A percentile compares a stretch with the other conserved stretches of the same genome.
Conservation (phyloP, 2,329 filamentous ascomycete species). For the Fusarium sp. region DNA sequence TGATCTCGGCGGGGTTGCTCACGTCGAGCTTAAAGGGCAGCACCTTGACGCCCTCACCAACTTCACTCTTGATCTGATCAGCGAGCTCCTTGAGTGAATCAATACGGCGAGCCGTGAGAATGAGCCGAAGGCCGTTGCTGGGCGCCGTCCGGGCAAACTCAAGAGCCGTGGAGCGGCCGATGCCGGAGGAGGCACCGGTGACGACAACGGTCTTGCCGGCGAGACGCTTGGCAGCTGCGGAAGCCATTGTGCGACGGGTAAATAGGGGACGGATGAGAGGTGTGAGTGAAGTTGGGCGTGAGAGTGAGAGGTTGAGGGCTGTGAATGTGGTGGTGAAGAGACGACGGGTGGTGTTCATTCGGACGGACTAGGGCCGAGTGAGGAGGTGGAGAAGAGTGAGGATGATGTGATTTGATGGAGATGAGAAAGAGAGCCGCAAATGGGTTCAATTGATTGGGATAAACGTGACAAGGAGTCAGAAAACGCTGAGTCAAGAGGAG, state of each 20-base stretch:
- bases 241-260: slow-evolving; percentile 56
- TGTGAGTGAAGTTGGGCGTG: slow-evolving; percentile 1
- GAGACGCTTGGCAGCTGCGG: slow-evolving; percentile 82
- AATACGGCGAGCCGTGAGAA: slow-evolving; percentile 88
- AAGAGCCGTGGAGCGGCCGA: slow-evolving; percentile 84
- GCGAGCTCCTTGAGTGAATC: slow-evolving; percentile 83
- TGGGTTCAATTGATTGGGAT: background rate
- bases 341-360: slow-evolving; percentile 36
- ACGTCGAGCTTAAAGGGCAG: slow-evolving; percentile 88
- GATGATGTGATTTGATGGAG: slow-evolving; percentile 30
- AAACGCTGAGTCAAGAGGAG: background rate
- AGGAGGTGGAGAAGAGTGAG: slow-evolving; percentile 27
- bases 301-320: slow-evolving; percentile 30
- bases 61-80: slow-evolving; percentile 79
- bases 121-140: slow-evolving; percentile 80
- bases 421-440: background rate
- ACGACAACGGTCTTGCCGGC: slow-evolving; percentile 92
- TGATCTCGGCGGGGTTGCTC: slow-evolving; percentile 80
- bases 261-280: slow-evolving; percentile 16
- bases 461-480: background rate
- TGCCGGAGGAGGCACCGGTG: slow-evolving; percentile 93
- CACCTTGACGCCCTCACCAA: slow-evolving; percentile 84
- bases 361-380: slow-evolving; percentile 14
- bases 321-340: slow-evolving; percentile 28
- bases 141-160: slow-evolving; percentile 93